Evolutionary conservation across 1,284 basidiomycete genomes (phyloP).

Genomic region (Termitomyces sp.): DNA sequence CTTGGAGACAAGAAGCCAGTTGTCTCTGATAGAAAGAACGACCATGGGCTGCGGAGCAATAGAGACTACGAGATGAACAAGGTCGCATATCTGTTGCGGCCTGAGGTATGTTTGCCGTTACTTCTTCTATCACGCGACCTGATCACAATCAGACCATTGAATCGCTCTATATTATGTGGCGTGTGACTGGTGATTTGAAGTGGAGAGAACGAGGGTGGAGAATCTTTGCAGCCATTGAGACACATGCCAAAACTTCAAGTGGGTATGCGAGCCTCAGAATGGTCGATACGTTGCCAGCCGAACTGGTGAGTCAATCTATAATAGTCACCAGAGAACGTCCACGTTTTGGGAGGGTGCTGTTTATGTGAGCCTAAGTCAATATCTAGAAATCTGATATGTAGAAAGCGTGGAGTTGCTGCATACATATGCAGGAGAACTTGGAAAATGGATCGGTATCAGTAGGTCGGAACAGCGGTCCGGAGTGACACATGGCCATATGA

Average conservation of each 20-base stretch:
- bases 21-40: conserved; percentile 16
- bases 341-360: no score
- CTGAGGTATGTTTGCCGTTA: conserved; percentile 46
- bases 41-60: conserved; percentile 15
- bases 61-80: conserved; percentile 48
- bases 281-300: conserved; percentile 37
- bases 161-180: conserved; percentile 67
- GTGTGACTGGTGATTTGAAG: conserved; percentile 57
- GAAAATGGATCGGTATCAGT: no score
- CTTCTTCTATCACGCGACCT: background rate
- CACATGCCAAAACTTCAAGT: conserved; percentile 43
- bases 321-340: no score
- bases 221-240: conserved; percentile 70
- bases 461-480: conserved; percentile 16
- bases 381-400: no score
- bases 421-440: no score
- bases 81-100: conserved; percentile 49
- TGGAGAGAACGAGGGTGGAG: conserved; percentile 75
- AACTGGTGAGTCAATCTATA: no score
- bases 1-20: conserved; percentile 13
- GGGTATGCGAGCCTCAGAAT: conserved; percentile 58
- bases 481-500: background rate
- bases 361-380: no score
- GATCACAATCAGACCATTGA: conserved; percentile 50
- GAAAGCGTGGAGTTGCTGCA: no score